Evolutionary conservation across 2,329 filamentous ascomycete genomes (phyloP), one percentile per base, ranked within the genome.

Genomic region (Phialophora chinensis): DNA sequence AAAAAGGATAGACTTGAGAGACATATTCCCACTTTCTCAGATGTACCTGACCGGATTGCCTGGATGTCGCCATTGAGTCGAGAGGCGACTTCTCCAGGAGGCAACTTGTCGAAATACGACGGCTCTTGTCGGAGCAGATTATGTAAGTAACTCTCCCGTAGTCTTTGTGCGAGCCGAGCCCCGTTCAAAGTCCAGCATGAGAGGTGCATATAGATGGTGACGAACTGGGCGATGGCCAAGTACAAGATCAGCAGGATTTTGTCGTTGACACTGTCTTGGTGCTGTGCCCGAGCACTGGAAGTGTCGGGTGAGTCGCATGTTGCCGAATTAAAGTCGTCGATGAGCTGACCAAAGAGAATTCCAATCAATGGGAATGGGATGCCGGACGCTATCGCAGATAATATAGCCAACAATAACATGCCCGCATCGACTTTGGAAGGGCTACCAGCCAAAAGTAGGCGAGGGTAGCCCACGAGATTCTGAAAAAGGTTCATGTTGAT

Each of bases 201-300:
- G 31, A 88, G 82, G 73, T 91, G 86, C 60, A 82, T 76, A 75
- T 91, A 92, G 70, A 91, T 89, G 65, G 86, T 78, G 47, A 83
- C 80, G 71, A 91, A 88, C 67, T 86, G 85, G 33, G 84, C 88
- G 66, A 90, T 85, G 23, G 86, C 86, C 42, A 91, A 82, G 74
- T 89, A 90, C 12, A 90, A 83, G 27, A 91, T 80, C 59, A 84
- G 72, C 74, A 90, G 75, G 52, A 91, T 85, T 72, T 88, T 89
- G 60, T 78, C 73, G 74, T 87, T 83, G 69, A 88, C 82, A 38
- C 75, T 75, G 52, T 73, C 69, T 66, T 85, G 79, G 53, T 65
- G 65, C n/a, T 63, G 29, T 20, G 50, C 35, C 12, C 29, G 17
- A 42, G 33, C 29, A 17, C 35, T 42, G 14, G 50, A 29, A 33